phyloP scores from a whole-genome alignment of 2,329 filamentous ascomycete species.

The Phaeosphaeria sp. region DNA sequence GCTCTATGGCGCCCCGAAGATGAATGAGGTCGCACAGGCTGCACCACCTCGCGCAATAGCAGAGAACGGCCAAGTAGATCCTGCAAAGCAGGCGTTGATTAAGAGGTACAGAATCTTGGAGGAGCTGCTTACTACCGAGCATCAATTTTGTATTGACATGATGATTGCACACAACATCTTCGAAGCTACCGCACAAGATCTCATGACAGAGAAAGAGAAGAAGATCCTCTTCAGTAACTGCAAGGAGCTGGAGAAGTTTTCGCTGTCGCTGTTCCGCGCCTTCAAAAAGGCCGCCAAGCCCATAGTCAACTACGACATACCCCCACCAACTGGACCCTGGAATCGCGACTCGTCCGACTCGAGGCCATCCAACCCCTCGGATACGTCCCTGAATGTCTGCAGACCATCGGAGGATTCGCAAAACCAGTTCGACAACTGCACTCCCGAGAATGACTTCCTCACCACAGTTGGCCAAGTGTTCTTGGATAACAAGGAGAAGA shows the following conservation, averaged over 20 bases:
- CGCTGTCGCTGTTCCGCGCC: slow-evolving; percentile 76
- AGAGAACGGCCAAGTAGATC: slow-evolving; percentile 27
- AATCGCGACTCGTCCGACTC: slow-evolving; percentile 30
- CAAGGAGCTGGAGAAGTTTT: slow-evolving; percentile 87
- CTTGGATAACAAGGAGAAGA: slow-evolving; percentile 59
- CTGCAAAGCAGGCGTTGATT: slow-evolving; percentile 57
- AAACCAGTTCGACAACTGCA: slow-evolving; percentile 41
- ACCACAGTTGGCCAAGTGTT: slow-evolving; percentile 68
- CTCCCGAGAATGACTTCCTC: slow-evolving; percentile 59
- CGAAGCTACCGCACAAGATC: slow-evolving; percentile 85
- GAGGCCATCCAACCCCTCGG: slow-evolving; percentile 19
- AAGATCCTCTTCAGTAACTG: slow-evolving; percentile 93
- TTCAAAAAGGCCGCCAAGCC: slow-evolving; percentile 81
- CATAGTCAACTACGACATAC: slow-evolving; percentile 67
- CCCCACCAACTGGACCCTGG: slow-evolving; percentile 32
- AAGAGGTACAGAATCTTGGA: slow-evolving; percentile 86
- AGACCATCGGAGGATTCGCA: slow-evolving; percentile 28
- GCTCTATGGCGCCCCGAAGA: slow-evolving; percentile 23
- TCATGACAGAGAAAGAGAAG: slow-evolving; percentile 81
- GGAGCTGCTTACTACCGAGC: slow-evolving; percentile 91
- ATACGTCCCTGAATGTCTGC: slow-evolving; percentile 22
- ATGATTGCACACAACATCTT: slow-evolving; percentile 98
- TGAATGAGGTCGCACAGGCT: slow-evolving; percentile 14
- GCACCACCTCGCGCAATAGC: slow-evolving; percentile 15
- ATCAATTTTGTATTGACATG: slow-evolving; percentile 91